Evolutionary conservation across 2,329 filamentous ascomycete genomes (phyloP).

Genomic region (Calonectria leucothoes): DNA sequence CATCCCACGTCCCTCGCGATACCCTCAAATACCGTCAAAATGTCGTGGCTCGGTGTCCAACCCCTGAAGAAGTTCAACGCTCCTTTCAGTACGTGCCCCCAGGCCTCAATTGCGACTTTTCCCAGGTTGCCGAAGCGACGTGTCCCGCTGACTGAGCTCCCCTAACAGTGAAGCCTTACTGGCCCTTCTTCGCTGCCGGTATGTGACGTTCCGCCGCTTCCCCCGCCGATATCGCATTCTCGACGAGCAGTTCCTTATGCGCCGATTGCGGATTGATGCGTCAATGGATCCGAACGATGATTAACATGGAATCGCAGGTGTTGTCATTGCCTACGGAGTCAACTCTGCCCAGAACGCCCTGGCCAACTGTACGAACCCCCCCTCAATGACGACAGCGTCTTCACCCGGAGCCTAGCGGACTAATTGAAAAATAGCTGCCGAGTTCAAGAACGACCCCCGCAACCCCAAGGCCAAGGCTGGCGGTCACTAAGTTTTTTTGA

Average conservation of each 20-base stretch:
- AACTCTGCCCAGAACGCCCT: constrained; percentile 84
- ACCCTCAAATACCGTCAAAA: constrained; percentile 63
- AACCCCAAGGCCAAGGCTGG: constrained; percentile 73
- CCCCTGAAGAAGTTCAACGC: constrained; percentile 83
- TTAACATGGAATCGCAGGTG: constrained; percentile 64
- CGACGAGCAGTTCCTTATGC: constrained; percentile 19
- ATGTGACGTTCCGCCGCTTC: constrained; percentile 58
- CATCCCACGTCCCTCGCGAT: constrained; percentile 48
- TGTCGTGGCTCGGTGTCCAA: constrained; percentile 77
- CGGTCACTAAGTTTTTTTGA: constrained; percentile 54
- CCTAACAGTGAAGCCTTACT: constrained; percentile 83
- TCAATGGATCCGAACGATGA: constrained; percentile 31
- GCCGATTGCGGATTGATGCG: constrained; percentile 35
- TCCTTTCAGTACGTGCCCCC: constrained; percentile 75
- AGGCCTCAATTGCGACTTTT: constrained; percentile 47
- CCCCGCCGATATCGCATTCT: constrained; percentile 22
- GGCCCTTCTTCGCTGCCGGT: constrained; percentile 95
- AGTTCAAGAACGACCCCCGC: constrained; percentile 97
- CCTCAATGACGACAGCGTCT: constrained; percentile 7
- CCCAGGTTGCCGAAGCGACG: constrained; percentile 27
- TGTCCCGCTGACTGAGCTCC: constrained; percentile 43
- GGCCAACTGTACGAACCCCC: constrained; percentile 73
- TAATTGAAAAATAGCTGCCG: constrained; percentile 72
- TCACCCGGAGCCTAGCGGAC: constrained; percentile 18
- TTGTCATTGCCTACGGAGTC: constrained; percentile 90